These are phyloP conservation scores for Acer saccharum DNA, from an alignment of 345 rosid genomes.

Conservation along the genomic window DNA sequence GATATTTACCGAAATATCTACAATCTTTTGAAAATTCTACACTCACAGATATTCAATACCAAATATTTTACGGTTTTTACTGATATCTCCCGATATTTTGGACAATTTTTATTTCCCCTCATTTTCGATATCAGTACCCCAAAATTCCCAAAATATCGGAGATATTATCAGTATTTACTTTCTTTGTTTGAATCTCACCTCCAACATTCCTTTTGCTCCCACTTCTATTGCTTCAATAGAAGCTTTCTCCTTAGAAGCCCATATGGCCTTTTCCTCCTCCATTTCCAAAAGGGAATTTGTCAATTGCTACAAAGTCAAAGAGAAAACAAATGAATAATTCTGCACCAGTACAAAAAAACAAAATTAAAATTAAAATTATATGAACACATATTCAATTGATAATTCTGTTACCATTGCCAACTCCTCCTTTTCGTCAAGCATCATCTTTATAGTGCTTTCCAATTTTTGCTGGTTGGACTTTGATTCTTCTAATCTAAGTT, in stretches of 20 bases:
- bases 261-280: slow-evolving; percentile 91
- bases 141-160: neutral
- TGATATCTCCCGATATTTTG: neutral
- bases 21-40: neutral
- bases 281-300: slow-evolving; percentile 77
- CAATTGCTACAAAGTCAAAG: slow-evolving; percentile 64
- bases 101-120: neutral
- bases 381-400: slow-evolving; percentile 2
- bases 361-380: neutral
- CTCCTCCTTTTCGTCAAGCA: slow-evolving; percentile 85
- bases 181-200: slow-evolving; percentile 44
- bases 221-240: slow-evolving; percentile 61
- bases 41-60: neutral
- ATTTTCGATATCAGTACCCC: neutral
- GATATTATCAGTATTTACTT: neutral
- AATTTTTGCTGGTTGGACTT: slow-evolving; percentile 48
- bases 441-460: slow-evolving; percentile 49
- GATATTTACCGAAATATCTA: neutral
- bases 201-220: slow-evolving; percentile 50
- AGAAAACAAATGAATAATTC: slow-evolving; percentile 10
- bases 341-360: slow-evolving; percentile 2
- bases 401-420: slow-evolving; percentile 68
- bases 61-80: neutral
- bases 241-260: slow-evolving; percentile 75
- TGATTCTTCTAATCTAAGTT: slow-evolving; percentile 59